These are phyloP conservation scores for Suhomyces taliae DNA, from an alignment of 1,139 yeast species.

Conservation along the genomic window DNA sequence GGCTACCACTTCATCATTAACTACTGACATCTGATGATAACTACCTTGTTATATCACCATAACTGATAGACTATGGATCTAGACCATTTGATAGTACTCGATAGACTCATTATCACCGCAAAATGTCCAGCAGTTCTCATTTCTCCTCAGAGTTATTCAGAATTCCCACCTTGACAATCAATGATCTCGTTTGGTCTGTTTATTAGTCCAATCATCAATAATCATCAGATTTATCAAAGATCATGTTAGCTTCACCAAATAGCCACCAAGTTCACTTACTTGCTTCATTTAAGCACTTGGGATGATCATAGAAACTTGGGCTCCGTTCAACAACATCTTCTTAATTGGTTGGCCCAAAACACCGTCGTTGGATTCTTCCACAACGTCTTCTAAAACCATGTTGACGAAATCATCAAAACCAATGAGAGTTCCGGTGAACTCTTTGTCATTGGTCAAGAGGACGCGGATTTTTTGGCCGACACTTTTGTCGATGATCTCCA, in stretches of 20 bases:
- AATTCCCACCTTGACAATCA: no score
- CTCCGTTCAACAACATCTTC: conserved; percentile 85
- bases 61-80: no score
- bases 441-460: conserved; percentile 69
- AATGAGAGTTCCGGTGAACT: conserved; percentile 79
- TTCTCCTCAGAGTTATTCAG: no score
- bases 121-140: no score
- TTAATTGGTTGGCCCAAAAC: conserved; percentile 46
- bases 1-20: not conserved
- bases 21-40: no score
- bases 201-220: no score
- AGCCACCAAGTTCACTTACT: no score
- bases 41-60: no score
- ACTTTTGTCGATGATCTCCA: conserved; percentile 85
- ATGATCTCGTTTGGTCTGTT: no score
- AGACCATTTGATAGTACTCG: no score
- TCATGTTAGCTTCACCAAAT: not conserved
- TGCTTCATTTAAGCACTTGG: conserved; percentile 7
- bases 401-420: conserved; percentile 97
- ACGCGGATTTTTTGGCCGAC: conserved; percentile 81
- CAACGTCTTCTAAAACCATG: conserved; percentile 82
- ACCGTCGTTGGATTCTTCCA: conserved; percentile 49
- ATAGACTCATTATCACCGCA: no score
- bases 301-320: conserved; percentile 73
- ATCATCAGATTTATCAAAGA: no score